Conservation (phyloP, 2,329 filamentous ascomycete genomes). For the Trichoderma citrinoviride region DNA sequence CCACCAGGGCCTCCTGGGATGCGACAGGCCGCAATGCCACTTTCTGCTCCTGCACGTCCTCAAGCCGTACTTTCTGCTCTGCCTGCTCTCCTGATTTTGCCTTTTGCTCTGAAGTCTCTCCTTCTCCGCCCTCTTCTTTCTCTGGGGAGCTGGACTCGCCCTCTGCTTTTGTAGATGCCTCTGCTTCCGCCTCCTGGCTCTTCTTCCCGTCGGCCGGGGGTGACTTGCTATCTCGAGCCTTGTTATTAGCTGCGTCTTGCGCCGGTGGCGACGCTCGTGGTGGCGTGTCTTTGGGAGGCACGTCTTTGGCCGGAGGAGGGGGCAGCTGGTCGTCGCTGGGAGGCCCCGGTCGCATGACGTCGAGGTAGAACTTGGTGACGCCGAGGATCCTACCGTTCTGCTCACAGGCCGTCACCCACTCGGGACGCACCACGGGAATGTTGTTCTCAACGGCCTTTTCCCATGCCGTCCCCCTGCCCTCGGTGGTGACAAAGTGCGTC, state of each 20-base stretch:
- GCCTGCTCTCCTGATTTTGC: constrained; percentile 34
- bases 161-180: constrained; percentile 29
- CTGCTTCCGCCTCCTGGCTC: neutral
- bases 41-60: constrained; percentile 50
- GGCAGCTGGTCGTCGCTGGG: constrained; percentile 37
- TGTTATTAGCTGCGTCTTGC: constrained; percentile 26
- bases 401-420: constrained; percentile 98
- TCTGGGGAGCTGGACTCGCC: constrained; percentile 28
- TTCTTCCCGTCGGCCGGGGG: constrained; percentile 6
- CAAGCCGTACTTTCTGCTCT: constrained; percentile 39
- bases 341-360: constrained; percentile 60
- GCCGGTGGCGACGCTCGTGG: constrained; percentile 24
- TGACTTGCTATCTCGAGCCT: constrained; percentile 30
- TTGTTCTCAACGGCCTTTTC: constrained; percentile 98
- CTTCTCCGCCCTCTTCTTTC: constrained; percentile 29
- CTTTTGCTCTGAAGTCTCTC: constrained; percentile 27
- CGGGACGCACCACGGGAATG: constrained; percentile 91
- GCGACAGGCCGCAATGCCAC: constrained; percentile 47
- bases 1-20: constrained; percentile 27
- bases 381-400: constrained; percentile 87
- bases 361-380: constrained; percentile 93
- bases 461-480: constrained; percentile 85
- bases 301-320: constrained; percentile 36
- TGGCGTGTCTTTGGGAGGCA: constrained; percentile 30
- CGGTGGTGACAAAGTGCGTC: constrained; percentile 96